Base-by-base conservation (phyloP, 495 filamentous ascomycete genomes). In the Trichoderma asperelloides region DNA sequence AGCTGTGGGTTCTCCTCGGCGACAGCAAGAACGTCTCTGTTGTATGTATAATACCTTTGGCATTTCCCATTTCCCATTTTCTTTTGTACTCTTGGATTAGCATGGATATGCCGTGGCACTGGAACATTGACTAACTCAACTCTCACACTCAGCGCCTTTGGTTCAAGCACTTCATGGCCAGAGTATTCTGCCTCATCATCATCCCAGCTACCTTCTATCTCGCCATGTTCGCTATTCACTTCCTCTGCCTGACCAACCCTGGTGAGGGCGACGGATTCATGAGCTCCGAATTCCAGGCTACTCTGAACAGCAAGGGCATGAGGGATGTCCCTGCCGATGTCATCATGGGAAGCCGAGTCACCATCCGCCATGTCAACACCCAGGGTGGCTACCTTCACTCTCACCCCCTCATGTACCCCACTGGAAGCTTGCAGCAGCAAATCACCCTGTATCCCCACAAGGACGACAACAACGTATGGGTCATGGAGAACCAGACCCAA, bases 191-290 rank as follows among this genome's bases (percentile, higher is more conserved):
- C 74, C 85, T 98, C 45, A 96, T 98, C 68, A 81, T 96, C 66
- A 92, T 98, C 69, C 95, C 95, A 12, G 66, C 92, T 7, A 86
- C 84, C 28, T 96, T 98, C 79, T 98, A 98, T 79, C 87, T 96
- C 81, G 88, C 85, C 69, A 95, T 98, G 88, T 98, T 98, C 73
- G 92, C 84, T 16, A 93, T 98, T 70, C 95, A 98, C 79, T 98
- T 98, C 80, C 69, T 91, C 68, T 96, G 91, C 81, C 84, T 98
- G 33, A 85, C 87, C 37, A 98, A 98, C 75, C 96, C 95, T 9
- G 95, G 95, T 63, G 95, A 98, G 27, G 95, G 95, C 57, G 95
- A 98, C 76, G 95, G 95, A 65, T 98, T 98, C 83, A 98, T 98
- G 95, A 96, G 92, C 69, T 96, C 93, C 40, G 96, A 98, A 76